Evolutionary conservation across 192 early-diverging fungal genomes (phyloP).

Genomic region (Coemansia sp.): DNA sequence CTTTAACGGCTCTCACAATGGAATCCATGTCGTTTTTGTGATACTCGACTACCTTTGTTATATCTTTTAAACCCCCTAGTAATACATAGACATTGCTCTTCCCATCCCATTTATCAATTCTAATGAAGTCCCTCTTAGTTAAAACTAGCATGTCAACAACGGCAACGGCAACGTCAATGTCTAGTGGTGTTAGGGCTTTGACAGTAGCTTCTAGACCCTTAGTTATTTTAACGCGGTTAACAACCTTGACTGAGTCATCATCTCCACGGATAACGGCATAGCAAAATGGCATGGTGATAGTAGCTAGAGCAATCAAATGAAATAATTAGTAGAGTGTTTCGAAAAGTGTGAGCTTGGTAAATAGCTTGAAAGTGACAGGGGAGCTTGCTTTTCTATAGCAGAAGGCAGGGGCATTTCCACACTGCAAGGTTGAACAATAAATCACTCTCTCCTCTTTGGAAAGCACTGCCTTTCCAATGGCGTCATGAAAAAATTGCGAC

Average conservation of each 20-base stretch:
- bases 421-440: too few species aligned
- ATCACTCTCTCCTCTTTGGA: too few species aligned
- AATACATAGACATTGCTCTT: not conserved
- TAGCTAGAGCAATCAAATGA: not conserved
- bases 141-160: too few species aligned
- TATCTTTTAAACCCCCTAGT: too few species aligned
- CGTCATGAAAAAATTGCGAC: too few species aligned
- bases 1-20: too few species aligned
- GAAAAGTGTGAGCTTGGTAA: not conserved
- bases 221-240: not conserved
- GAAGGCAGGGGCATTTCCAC: not conserved
- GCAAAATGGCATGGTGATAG: not conserved
- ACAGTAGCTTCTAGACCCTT: not conserved
- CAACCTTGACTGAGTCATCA: not conserved
- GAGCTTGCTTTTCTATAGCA: not conserved
- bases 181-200: too few species aligned
- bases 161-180: too few species aligned
- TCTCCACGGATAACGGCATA: not conserved
- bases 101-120: not conserved
- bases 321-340: not conserved
- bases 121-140: not conserved
- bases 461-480: too few species aligned
- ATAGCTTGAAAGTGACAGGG: not conserved
- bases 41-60: too few species aligned
- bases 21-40: too few species aligned